Base-by-base conservation (phyloP, 2,329 filamentous ascomycete genomes). In the Aureobasidium sp. region DNA sequence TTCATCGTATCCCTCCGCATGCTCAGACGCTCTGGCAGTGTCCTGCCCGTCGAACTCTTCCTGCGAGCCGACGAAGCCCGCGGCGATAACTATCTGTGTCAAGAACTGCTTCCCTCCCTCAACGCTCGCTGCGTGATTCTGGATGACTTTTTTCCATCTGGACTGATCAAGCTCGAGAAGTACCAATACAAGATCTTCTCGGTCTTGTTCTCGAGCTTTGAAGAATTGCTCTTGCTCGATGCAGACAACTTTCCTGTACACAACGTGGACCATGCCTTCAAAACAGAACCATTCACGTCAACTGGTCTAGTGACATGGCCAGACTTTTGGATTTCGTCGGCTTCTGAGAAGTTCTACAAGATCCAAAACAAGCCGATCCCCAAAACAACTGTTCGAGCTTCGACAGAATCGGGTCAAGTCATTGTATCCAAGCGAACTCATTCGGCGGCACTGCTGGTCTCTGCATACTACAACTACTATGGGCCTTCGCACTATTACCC, bases 161-260 rank as follows among this genome's bases (percentile, higher is more conserved):
- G 59, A 33, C 43, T 66, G 7, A 65, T 72, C 17, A 65, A 71
- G 13, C 72, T 79, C 51, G 66, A 69, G 17, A 72, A 74, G 21
- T 80, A 77, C 66, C 78, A 80, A 63, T 74, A 77, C 65, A 81
- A 80, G 64, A 69, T 73, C 1, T 74, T 80, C 27, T 74, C 77
- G 1, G 74, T 80, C 65, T 69, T 80, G 5, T 78, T 80, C 65
- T 79, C 76, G 6, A 76, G 75, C 1, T 81, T 80, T 58, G 74
- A 78, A 62, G 71, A 78, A 31, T 70, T 79, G 9, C 70, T 81
- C 7, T 79, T 78, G 64, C 67, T 80, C 13, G 78, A 80, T 61
- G 76, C 75, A 2, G 78, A 80, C 51, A 73, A 73, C 37, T 77
- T 80, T 38, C 75, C 77, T 0, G 61, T 80, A 2, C 65, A 71